Percentiles rank a stretch among this genome's conserved stretches.
Evolutionary conservation across 805 yeast genomes (phyloP).

Genomic region (Candida namnaoensis): DNA sequence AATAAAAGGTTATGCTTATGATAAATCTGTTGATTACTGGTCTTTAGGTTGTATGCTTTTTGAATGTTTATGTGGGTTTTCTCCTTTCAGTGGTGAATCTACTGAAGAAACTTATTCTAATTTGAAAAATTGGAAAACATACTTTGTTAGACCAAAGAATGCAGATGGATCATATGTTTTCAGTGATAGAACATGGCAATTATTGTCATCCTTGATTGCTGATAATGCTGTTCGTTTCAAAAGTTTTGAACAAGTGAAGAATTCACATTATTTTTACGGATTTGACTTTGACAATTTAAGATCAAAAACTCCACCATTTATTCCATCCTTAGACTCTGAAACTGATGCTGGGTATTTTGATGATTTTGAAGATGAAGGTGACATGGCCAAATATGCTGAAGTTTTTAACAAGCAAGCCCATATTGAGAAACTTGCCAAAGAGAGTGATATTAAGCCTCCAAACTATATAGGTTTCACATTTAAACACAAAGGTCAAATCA

Average conservation of each 20-base stretch:
- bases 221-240: conserved; percentile 68
- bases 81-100: conserved; percentile 92
- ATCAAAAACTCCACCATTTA: conserved; percentile 79
- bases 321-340: conserved; percentile 94
- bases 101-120: conserved; percentile 94
- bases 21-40: conserved; percentile 98
- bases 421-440: conserved; percentile 71
- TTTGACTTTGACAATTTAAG: conserved; percentile 71
- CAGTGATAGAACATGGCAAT: conserved; percentile 93
- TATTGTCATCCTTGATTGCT: conserved; percentile 73
- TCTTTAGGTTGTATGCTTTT: conserved; percentile 95
- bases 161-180: conserved; percentile 88
- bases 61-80: conserved; percentile 93
- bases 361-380: conserved; percentile 92
- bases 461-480: conserved; percentile 94
- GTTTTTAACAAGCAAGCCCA: conserved; percentile 88
- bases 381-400: conserved; percentile 96
- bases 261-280: conserved; percentile 77
- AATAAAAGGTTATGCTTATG: conserved; percentile 76
- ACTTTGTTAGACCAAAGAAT: conserved; percentile 82
- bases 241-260: conserved; percentile 72
- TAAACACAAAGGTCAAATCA: conserved; percentile 52
- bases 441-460: conserved; percentile 47
- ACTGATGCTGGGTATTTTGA: conserved; percentile 99
- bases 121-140: conserved; percentile 85